Evolutionary conservation across 2,329 filamentous ascomycete species (phyloP).

Genomic region (Nannizzia gypsea): DNA sequence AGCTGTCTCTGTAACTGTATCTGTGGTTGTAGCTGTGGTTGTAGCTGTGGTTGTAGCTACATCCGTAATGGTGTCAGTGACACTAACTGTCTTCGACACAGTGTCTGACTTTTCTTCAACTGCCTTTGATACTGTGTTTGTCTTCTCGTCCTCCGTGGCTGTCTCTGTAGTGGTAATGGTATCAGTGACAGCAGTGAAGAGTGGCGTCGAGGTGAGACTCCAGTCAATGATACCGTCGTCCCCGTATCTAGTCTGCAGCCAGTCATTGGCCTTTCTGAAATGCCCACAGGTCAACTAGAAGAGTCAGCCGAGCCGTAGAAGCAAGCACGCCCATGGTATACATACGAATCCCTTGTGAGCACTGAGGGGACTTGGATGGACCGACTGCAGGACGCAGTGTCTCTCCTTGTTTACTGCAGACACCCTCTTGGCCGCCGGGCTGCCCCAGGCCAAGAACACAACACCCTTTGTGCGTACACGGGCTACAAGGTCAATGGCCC

Average conservation of each 20-base stretch:
- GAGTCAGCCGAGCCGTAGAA: background rate
- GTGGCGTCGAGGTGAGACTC: conserved; percentile 39
- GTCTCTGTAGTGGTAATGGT: background rate
- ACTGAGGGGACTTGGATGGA: conserved; percentile 89
- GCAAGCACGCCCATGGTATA: conserved; percentile 13
- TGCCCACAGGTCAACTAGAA: conserved; percentile 34
- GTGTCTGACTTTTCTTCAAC: background rate
- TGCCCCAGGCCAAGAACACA: conserved; percentile 91
- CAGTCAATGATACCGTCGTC: conserved; percentile 74
- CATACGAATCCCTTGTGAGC: conserved; percentile 65
- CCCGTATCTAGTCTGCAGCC: conserved; percentile 70
- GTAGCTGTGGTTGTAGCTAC: background rate
- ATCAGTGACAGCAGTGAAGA: background rate
- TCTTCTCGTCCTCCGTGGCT: background rate
- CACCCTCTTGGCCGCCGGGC: conserved; percentile 68
- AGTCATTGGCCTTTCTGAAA: conserved; percentile 44
- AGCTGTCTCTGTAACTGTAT: background rate
- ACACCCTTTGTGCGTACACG: conserved; percentile 67
- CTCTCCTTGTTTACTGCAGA: conserved; percentile 57
- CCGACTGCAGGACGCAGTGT: conserved; percentile 74
- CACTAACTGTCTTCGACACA: too few relatives aligned
- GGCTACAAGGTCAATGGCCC: conserved; percentile 76
- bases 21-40: background rate
- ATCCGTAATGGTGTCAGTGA: background rate
- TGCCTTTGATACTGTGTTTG: background rate